Percentiles rank a stretch among this genome's conserved stretches.
These are phyloP conservation scores for Dimocarpus longan DNA, from an alignment of 345 rosid species.

Conservation along the genomic window DNA sequence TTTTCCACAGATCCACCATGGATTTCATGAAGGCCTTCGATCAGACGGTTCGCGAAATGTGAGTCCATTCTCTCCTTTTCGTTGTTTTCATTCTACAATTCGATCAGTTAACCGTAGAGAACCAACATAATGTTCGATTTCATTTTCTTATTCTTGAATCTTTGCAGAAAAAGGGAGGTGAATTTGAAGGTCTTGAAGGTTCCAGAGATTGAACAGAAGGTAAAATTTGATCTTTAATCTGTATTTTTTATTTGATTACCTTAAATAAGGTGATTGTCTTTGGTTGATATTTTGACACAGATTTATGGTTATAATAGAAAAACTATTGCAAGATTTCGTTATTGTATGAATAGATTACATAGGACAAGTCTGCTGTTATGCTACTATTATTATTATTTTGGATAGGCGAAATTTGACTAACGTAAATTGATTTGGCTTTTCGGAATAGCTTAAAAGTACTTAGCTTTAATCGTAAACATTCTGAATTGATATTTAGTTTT, in stretches of 20 bases:
- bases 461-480: not conserved
- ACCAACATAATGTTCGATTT: not conserved
- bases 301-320: not conserved
- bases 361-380: not conserved
- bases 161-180: constrained; percentile 89
- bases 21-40: constrained; percentile 99
- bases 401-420: not conserved
- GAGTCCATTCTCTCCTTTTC: constrained; percentile 28
- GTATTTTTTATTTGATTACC: not conserved
- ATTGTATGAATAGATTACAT: not conserved
- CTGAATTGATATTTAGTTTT: not conserved
- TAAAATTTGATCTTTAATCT: constrained; percentile 18
- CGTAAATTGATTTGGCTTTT: not conserved
- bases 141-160: constrained; percentile 17
- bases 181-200: constrained; percentile 96
- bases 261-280: not conserved
- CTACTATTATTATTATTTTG: not conserved
- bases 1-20: constrained; percentile 55
- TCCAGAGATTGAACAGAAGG: constrained; percentile 99
- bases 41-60: constrained; percentile 99
- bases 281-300: not conserved
- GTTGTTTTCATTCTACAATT: not conserved
- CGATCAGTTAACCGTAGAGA: constrained; percentile 1
- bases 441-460: not conserved
- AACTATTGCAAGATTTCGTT: not conserved